Percentiles rank a stretch among this genome's conserved stretches.
Conservation (phyloP, 208 protist genomes). For the Trypanosoma grayi region DNA sequence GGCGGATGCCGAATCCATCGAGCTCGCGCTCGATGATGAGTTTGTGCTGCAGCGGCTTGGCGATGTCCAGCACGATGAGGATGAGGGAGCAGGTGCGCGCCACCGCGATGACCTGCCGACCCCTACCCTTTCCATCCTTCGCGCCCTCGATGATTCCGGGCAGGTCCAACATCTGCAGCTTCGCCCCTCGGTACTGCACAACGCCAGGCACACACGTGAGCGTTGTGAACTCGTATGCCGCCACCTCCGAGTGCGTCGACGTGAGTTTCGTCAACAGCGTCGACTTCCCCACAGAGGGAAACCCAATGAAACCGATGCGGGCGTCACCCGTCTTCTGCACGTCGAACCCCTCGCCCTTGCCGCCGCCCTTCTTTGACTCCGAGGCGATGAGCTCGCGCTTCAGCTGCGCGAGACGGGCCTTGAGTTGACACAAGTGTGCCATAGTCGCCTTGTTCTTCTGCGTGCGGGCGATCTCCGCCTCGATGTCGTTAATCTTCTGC, state of each 20-base stretch:
- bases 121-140: slow-evolving; percentile 98
- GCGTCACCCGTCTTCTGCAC: slow-evolving; percentile 97
- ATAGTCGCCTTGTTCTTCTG: slow-evolving; percentile 99
- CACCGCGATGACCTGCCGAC: slow-evolving; percentile 97
- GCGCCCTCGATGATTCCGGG: slow-evolving; percentile 99
- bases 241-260: slow-evolving; percentile 96
- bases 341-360: slow-evolving; percentile 96
- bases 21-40: slow-evolving; percentile 96
- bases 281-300: slow-evolving; percentile 98
- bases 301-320: slow-evolving; percentile 96
- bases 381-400: slow-evolving; percentile 95
- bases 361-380: slow-evolving; percentile 85
- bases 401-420: slow-evolving; percentile 98
- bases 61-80: slow-evolving; percentile 97
- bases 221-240: slow-evolving; percentile 99
- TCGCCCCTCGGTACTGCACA: slow-evolving; percentile 93
- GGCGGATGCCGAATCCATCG: slow-evolving; percentile 98
- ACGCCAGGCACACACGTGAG: slow-evolving; percentile 98
- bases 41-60: slow-evolving; percentile 97
- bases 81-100: slow-evolving; percentile 97
- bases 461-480: slow-evolving; percentile 96
- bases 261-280: slow-evolving; percentile 98
- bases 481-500: slow-evolving; percentile 95
- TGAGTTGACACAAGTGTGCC: slow-evolving; percentile 96
- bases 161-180: slow-evolving; percentile 96